Conservation (phyloP, 2,329 filamentous ascomycete genomes). For the Alternaria gaisen region DNA sequence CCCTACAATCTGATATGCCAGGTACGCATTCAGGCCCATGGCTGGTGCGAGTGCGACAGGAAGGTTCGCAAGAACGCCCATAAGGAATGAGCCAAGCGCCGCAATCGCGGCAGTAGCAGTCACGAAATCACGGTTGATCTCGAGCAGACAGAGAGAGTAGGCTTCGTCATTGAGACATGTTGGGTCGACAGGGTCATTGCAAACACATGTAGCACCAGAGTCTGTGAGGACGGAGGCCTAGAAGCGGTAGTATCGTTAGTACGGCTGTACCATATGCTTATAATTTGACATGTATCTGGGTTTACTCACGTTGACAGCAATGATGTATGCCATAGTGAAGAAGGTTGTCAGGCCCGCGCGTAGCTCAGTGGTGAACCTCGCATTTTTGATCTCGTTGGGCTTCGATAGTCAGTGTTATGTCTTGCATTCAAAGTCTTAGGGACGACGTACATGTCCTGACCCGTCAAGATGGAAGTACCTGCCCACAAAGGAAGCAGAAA, state of each 20-base stretch:
- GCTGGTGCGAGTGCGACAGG: conserved; percentile 77
- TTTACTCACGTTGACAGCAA: conserved; percentile 64
- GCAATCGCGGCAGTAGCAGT: conserved; percentile 86
- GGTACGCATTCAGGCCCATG: conserved; percentile 90
- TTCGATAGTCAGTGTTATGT: conserved; percentile 45
- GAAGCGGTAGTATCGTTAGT: background rate
- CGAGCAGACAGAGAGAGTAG: conserved; percentile 69
- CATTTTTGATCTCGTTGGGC: conserved; percentile 75
- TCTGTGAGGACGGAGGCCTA: conserved; percentile 71
- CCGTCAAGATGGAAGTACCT: conserved; percentile 77
- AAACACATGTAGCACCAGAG: conserved; percentile 79
- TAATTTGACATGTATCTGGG: background rate
- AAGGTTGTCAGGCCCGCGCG: conserved; percentile 81
- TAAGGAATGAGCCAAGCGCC: conserved; percentile 79
- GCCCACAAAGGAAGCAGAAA: conserved; percentile 47
- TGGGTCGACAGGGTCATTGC: conserved; percentile 61
- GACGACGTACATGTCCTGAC: conserved; percentile 77
- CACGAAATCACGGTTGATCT: conserved; percentile 78
- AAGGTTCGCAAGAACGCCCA: conserved; percentile 83
- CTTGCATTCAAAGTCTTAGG: background rate
- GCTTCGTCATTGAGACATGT: conserved; percentile 64
- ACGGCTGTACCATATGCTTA: conserved; percentile 42
- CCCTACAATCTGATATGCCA: conserved; percentile 82
- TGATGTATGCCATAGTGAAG: conserved; percentile 65
- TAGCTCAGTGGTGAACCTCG: conserved; percentile 83